phyloP scores from a whole-genome alignment of 164 flowering plant genomes.

The Dillenia turbinata region DNA sequence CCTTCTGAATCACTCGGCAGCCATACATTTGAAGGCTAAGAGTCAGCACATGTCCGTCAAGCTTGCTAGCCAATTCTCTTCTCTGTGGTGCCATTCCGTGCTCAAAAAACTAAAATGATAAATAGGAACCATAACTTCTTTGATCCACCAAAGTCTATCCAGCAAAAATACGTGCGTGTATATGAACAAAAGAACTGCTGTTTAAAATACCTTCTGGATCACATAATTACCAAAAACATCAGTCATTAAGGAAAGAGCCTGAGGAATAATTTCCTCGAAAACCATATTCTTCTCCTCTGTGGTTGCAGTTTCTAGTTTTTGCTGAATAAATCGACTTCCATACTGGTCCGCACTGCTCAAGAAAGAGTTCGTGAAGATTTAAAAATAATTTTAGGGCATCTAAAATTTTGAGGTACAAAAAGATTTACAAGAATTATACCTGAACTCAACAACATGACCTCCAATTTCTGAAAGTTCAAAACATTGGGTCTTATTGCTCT shows the following conservation, averaged over 20 bases:
- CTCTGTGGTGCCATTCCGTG: constrained; percentile 72
- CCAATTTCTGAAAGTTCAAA: constrained; percentile 89
- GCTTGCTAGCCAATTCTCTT: constrained; percentile 72
- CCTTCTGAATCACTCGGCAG: constrained; percentile 91
- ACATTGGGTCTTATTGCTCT: constrained; percentile 67
- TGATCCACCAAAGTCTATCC: not conserved
- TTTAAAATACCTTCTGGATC: constrained; percentile 71
- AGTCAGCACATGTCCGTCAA: constrained; percentile 61
- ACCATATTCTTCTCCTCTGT: constrained; percentile 79
- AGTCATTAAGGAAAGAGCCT: constrained; percentile 80
- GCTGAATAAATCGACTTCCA: constrained; percentile 92
- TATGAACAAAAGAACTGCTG: not conserved
- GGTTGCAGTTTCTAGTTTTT: constrained; percentile 89
- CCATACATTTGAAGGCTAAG: constrained; percentile 95
- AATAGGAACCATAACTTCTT: not conserved
- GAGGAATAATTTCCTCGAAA: constrained; percentile 74
- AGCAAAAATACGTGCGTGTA: not conserved
- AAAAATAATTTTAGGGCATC: not conserved
- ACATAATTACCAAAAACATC: constrained; percentile 97
- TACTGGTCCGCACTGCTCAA: constrained; percentile 82
- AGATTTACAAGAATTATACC: constrained; percentile 31
- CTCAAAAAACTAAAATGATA: constrained; percentile 70
- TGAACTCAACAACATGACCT: constrained; percentile 89
- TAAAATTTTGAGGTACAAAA: not conserved
- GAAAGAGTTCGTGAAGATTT: constrained; percentile 2